Conservation (phyloP, 2,329 filamentous ascomycete species). For the Cladosporium sp. region DNA sequence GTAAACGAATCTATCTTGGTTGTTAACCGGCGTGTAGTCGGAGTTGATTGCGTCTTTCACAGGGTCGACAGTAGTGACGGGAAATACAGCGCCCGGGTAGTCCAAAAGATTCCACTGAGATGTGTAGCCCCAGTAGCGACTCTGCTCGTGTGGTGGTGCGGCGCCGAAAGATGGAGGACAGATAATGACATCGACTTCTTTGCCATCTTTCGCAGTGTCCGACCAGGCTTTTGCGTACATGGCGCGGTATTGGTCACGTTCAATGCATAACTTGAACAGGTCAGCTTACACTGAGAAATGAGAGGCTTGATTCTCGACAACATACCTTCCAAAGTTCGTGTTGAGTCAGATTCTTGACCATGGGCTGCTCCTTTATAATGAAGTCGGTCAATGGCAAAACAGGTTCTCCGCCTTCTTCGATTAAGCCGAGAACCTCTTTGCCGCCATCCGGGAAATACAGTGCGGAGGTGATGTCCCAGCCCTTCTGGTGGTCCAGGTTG, state of each 20-base stretch:
- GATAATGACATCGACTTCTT: constrained; percentile 55
- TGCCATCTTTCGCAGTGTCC: constrained; percentile 2
- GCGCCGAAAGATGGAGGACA: constrained; percentile 54
- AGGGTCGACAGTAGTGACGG: constrained; percentile 29
- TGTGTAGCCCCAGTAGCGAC: constrained; percentile 62
- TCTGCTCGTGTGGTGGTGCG: constrained; percentile 48
- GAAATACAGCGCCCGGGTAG: constrained; percentile 53
- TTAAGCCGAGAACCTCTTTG: constrained; percentile 44
- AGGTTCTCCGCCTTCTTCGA: constrained; percentile 54
- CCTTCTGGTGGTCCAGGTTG: constrained; percentile 46
- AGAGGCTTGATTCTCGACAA: neutral
- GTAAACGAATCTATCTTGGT: constrained; percentile 43
- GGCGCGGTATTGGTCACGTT: constrained; percentile 3
- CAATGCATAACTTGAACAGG: neutral
- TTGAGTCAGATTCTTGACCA: constrained; percentile 39
- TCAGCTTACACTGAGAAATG: neutral
- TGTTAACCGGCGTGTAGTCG: constrained; percentile 1
- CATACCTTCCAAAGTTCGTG: constrained; percentile 35
- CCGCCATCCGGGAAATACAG: constrained; percentile 60
- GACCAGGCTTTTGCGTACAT: constrained; percentile 11
- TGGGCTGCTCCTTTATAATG: constrained; percentile 53
- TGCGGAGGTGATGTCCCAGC: constrained; percentile 42
- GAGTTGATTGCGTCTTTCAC: constrained; percentile 15
- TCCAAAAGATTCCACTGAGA: constrained; percentile 65
- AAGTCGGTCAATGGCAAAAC: constrained; percentile 54